Conservation (phyloP, 768 basidiomycete genomes). For the Russula sp. region DNA sequence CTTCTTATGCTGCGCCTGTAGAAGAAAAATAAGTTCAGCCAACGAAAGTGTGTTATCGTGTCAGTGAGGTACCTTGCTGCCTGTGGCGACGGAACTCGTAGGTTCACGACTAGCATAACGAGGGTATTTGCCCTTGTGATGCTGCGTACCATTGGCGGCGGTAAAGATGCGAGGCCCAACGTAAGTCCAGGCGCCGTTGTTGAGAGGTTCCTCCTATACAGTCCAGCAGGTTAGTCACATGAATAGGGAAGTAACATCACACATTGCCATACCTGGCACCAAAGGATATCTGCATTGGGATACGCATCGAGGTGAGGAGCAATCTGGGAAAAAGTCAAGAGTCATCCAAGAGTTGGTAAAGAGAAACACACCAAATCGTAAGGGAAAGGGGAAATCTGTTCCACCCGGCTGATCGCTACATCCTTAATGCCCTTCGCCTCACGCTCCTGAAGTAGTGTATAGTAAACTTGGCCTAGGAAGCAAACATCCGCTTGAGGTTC, state of each 20-base stretch:
- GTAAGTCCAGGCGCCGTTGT: slow-evolving; percentile 97
- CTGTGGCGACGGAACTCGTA: slow-evolving; percentile 86
- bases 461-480: slow-evolving; percentile 82
- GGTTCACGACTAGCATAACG: slow-evolving; percentile 90
- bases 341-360: background rate
- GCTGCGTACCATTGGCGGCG: slow-evolving; percentile 80
- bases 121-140: slow-evolving; percentile 89
- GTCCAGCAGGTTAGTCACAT: background rate
- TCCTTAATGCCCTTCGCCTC: slow-evolving; percentile 88
- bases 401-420: slow-evolving; percentile 88
- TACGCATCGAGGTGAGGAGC: slow-evolving; percentile 94
- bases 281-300: slow-evolving; percentile 87
- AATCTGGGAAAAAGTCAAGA: slow-evolving; percentile 39
- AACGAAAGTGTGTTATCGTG: background rate
- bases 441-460: slow-evolving; percentile 80
- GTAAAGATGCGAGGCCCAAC: slow-evolving; percentile 90
- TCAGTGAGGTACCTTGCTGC: slow-evolving; percentile 60
- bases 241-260: background rate
- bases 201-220: slow-evolving; percentile 82
- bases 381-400: slow-evolving; percentile 96
- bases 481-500: background rate
- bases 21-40: background rate
- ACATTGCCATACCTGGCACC: slow-evolving; percentile 67
- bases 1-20: slow-evolving; percentile 76
- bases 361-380: slow-evolving; percentile 70